Evolutionary conservation across 768 basidiomycete genomes (phyloP).

Genomic region (Daedaleopsis nitida): DNA sequence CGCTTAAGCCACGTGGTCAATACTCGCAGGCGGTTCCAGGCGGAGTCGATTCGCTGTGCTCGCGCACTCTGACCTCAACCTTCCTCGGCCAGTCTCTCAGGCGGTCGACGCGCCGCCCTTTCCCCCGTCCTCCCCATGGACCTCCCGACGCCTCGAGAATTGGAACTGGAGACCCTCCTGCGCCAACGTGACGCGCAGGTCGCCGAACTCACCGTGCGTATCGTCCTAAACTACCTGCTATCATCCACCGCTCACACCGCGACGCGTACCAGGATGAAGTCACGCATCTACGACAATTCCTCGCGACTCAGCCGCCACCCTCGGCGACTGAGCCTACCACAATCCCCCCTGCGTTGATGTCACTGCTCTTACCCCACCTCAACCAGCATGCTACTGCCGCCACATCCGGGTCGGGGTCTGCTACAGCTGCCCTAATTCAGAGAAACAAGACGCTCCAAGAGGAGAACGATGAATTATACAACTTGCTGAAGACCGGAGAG

Average conservation of each 20-base stretch:
- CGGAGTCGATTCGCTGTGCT: conserved; percentile 18
- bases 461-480: conserved; percentile 87
- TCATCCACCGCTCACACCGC: conserved; percentile 12
- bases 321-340: conserved; percentile 64
- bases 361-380: conserved; percentile 70
- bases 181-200: conserved; percentile 75
- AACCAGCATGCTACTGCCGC: conserved; percentile 40
- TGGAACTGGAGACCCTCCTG: conserved; percentile 80
- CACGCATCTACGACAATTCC: conserved; percentile 63
- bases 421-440: conserved; percentile 75
- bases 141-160: conserved; percentile 72
- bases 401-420: conserved; percentile 45
- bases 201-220: conserved; percentile 68
- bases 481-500: conserved; percentile 71
- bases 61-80: conserved; percentile 7
- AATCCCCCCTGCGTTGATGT: conserved; percentile 69
- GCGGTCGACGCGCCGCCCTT: conserved; percentile 22
- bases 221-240: conserved; percentile 8
- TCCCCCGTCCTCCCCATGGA: conserved; percentile 47
- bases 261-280: conserved; percentile 64
- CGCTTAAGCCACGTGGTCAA: conserved; percentile 22
- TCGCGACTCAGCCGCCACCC: conserved; percentile 60
- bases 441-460: conserved; percentile 74
- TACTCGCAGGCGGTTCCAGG: conserved; percentile 21
- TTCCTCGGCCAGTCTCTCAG: conserved; percentile 15